Evolutionary conservation across 805 yeast species (phyloP).

Genomic region (Ogataea ganodermae): DNA sequence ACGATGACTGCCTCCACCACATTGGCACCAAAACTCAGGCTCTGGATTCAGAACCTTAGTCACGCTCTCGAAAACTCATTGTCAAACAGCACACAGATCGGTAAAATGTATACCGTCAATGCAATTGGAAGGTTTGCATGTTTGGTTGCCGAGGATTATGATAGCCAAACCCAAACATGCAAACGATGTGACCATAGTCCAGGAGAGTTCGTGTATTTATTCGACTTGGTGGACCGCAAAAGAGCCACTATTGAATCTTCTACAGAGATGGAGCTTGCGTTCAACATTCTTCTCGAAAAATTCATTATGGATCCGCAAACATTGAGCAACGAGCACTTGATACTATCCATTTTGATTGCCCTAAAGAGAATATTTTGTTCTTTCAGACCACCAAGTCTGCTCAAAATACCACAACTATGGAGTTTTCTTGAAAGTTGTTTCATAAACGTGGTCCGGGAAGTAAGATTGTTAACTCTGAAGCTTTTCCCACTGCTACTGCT

Average conservation of each 20-base stretch:
- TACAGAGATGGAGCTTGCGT: constrained; percentile 26
- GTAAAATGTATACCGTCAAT: constrained; percentile 35
- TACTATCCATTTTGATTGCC: constrained; percentile 47
- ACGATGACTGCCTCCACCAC: neutral
- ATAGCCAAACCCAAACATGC: constrained; percentile 38
- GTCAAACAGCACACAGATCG: constrained; percentile 15
- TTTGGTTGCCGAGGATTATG: constrained; percentile 39
- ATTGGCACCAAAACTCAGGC: constrained; percentile 6
- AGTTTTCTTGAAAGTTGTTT: constrained; percentile 44
- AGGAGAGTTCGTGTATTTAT: constrained; percentile 16
- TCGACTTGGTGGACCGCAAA: constrained; percentile 27
- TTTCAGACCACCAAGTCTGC: constrained; percentile 49
- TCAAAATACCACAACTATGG: constrained; percentile 35
- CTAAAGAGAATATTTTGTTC: constrained; percentile 53
- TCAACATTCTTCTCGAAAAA: constrained; percentile 28
- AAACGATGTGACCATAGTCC: constrained; percentile 37
- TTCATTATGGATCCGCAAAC: constrained; percentile 27
- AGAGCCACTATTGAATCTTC: constrained; percentile 31
- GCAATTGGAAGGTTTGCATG: constrained; percentile 47
- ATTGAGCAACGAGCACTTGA: constrained; percentile 25
- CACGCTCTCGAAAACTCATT: constrained; percentile 4
- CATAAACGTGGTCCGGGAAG: constrained; percentile 49
- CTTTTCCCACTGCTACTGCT: constrained; percentile 55
- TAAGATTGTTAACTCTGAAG: constrained; percentile 54
- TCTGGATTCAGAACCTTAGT: constrained; percentile 15